Evolutionary conservation across 2,329 filamentous ascomycete species (phyloP).

Genomic region (Bipolaris cookei): DNA sequence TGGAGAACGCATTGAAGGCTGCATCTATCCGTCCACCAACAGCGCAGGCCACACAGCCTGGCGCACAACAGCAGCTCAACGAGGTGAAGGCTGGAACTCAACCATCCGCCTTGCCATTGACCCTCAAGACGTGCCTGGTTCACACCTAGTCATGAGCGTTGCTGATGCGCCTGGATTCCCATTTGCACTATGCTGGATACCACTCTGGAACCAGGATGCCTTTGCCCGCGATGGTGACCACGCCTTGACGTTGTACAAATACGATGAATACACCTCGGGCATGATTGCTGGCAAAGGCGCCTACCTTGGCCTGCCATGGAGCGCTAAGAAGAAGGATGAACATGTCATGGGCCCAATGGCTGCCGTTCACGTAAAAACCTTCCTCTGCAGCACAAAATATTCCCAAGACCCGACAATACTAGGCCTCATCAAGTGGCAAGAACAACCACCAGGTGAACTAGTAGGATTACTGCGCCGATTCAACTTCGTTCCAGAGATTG

Average conservation of each 20-base stretch:
- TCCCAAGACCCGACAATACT: conserved; percentile 90
- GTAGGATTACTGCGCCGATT: conserved; percentile 78
- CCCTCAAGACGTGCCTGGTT: conserved; percentile 77
- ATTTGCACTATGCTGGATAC: conserved; percentile 91
- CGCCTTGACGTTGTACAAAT: conserved; percentile 81
- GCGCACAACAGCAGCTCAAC: conserved; percentile 80
- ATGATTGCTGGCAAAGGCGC: conserved; percentile 77
- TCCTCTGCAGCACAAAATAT: conserved; percentile 91
- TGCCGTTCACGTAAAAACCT: conserved; percentile 78
- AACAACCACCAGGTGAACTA: conserved; percentile 73
- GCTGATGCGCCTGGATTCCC: conserved; percentile 85
- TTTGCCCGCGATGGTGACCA: conserved; percentile 88
- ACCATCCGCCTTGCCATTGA: conserved; percentile 82
- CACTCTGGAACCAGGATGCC: conserved; percentile 88
- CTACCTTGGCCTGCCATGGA: conserved; percentile 86
- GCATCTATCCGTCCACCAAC: conserved; percentile 87
- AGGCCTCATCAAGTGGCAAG: conserved; percentile 85
- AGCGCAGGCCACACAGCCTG: conserved; percentile 79
- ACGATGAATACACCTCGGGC: conserved; percentile 88
- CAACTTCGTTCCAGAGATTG: conserved; percentile 94
- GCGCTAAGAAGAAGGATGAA: conserved; percentile 74
- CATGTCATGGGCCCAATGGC: conserved; percentile 79
- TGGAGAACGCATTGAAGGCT: conserved; percentile 84
- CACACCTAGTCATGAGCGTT: conserved; percentile 88
- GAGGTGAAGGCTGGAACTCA: conserved; percentile 85